These are phyloP conservation scores for Phytophthora sp. DNA, from an alignment of 352 stramenopile species.

Conservation along the genomic window DNA sequence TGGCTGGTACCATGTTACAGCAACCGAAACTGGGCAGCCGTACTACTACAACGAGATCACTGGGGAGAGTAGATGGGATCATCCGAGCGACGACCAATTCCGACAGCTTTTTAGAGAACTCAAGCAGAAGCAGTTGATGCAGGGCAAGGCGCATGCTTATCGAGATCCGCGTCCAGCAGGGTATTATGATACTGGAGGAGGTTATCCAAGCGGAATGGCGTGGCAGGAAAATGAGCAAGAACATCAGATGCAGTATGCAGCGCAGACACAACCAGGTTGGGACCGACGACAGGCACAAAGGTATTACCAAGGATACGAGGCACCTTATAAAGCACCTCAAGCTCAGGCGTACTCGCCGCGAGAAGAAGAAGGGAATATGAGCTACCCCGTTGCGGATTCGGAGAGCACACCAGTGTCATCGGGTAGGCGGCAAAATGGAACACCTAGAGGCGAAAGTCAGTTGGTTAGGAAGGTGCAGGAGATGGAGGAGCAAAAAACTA, in stretches of 20 bases:
- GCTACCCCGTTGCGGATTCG: slow-evolving; percentile 17
- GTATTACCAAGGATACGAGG: slow-evolving; percentile 34
- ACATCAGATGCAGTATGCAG: slow-evolving; percentile 23
- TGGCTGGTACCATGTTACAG: slow-evolving; percentile 73
- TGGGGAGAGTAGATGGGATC: slow-evolving; percentile 84
- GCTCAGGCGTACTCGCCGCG: slow-evolving; percentile 24
- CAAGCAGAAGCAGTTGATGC: slow-evolving; percentile 39
- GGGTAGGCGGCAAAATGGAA: slow-evolving; percentile 18
- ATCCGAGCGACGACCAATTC: slow-evolving; percentile 79
- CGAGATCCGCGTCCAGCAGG: slow-evolving; percentile 20
- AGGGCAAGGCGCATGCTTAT: slow-evolving; percentile 30
- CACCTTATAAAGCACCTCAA: slow-evolving; percentile 22
- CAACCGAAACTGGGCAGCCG: slow-evolving; percentile 57
- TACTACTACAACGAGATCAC: slow-evolving; percentile 87
- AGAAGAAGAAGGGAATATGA: slow-evolving; percentile 16
- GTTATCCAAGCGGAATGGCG: slow-evolving; percentile 26
- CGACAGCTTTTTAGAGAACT: slow-evolving; percentile 55
- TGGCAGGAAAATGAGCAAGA: slow-evolving; percentile 34
- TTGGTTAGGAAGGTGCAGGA: slow-evolving; percentile 30
- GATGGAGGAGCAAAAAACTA: slow-evolving; percentile 38
- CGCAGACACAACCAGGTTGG: slow-evolving; percentile 27
- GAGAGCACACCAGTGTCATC: slow-evolving; percentile 9
- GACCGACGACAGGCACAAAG: slow-evolving; percentile 18
- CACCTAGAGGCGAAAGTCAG: slow-evolving; percentile 11
- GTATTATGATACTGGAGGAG: slow-evolving; percentile 39